A percentile compares a stretch with the other conserved stretches of the same genome.
These are phyloP conservation scores for Xerophyta viscosa DNA, from an alignment of 106 monocot genomes.

Conservation along the genomic window DNA sequence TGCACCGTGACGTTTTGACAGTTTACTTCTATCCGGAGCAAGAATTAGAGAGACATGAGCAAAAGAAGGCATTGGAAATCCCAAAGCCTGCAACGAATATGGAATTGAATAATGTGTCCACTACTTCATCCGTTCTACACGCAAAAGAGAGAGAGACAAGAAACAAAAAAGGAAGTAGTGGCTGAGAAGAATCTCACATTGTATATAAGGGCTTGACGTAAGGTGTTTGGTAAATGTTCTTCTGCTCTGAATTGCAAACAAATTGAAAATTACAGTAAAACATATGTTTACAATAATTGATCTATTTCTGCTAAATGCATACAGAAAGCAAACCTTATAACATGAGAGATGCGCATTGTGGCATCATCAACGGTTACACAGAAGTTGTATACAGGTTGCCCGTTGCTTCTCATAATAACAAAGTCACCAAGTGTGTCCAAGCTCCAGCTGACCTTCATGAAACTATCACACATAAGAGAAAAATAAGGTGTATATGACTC, in stretches of 20 bases:
- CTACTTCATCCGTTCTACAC: too few relatives aligned
- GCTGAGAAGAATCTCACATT: slow-evolving; percentile 36
- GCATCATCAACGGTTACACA: slow-evolving; percentile 99
- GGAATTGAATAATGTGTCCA: too few relatives aligned
- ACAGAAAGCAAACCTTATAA: slow-evolving; percentile 60
- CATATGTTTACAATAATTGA: neutral
- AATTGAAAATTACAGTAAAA: neutral
- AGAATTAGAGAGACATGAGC: slow-evolving; percentile 98
- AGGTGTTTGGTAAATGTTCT: slow-evolving; percentile 96
- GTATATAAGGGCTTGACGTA: slow-evolving; percentile 94
- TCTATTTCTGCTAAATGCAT: too few relatives aligned
- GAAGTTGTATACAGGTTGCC: slow-evolving; percentile 98
- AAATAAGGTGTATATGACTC: neutral
- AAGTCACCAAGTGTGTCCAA: slow-evolving; percentile 95
- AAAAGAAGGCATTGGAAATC: slow-evolving; percentile 87
- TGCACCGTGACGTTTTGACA: slow-evolving; percentile 99
- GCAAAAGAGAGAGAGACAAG: too few relatives aligned
- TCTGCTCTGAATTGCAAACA: slow-evolving; percentile 60
- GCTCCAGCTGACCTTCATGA: slow-evolving; percentile 95
- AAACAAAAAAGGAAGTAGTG: too few relatives aligned
- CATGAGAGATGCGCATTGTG: slow-evolving; percentile 92
- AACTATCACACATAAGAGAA: slow-evolving; percentile 44
- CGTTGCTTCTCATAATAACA: slow-evolving; percentile 95
- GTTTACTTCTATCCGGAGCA: slow-evolving; percentile 95
- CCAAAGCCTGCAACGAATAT: too few relatives aligned